These are phyloP conservation scores for Brassica juncea DNA, from an alignment of 345 rosid genomes.

Conservation along the genomic window DNA sequence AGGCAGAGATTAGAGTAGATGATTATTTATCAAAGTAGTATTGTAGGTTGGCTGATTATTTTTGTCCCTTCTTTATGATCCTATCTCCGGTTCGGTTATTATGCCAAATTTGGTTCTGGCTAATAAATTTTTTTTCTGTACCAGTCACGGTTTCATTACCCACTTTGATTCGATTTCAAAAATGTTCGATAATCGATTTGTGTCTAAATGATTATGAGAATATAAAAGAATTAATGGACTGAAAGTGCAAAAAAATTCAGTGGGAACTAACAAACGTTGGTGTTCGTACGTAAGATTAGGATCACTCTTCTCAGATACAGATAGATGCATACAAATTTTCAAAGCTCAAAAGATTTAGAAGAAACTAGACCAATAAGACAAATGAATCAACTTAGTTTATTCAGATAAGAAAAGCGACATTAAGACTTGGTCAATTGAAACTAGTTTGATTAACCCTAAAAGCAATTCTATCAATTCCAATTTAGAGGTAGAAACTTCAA, in stretches of 20 bases:
- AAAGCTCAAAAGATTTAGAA: no score
- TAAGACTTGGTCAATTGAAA: neutral
- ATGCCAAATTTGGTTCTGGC: neutral
- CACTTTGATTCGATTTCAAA: constrained; percentile 35
- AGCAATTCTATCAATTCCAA: neutral
- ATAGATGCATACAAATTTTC: no score
- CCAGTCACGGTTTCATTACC: neutral
- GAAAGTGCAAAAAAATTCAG: no score
- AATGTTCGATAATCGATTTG: neutral
- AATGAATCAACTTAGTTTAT: no score
- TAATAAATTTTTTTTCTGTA: neutral
- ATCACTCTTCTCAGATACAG: no score
- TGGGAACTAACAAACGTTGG: no score
- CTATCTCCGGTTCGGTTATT: neutral
- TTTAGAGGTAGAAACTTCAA: neutral
- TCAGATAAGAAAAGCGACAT: no score
- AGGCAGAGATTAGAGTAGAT: constrained; percentile 58
- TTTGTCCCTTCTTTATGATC: neutral
- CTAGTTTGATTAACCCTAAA: neutral
- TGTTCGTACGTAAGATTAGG: no score
- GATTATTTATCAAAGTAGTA: neutral
- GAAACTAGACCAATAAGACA: no score
- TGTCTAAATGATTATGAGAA: neutral
- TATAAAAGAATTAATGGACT: neutral
- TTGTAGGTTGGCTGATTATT: constrained; percentile 12